Conservation (phyloP, 2,329 filamentous ascomycete genomes). For the Pyricularia grisea region DNA sequence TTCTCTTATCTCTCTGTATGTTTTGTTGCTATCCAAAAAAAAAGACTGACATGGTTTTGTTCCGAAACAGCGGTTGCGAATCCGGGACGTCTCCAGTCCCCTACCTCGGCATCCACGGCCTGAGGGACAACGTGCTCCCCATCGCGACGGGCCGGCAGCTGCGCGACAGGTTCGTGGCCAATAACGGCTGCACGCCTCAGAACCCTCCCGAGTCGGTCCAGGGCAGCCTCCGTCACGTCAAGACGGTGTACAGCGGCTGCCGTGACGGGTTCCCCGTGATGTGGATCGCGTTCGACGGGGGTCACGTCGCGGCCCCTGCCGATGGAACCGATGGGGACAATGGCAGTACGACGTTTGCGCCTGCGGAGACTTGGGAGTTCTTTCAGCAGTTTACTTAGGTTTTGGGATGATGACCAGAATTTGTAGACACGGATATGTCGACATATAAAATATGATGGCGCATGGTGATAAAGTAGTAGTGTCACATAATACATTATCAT, state of each 20-base stretch:
- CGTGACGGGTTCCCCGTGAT: slow-evolving; percentile 19
- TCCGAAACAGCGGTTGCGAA: slow-evolving; percentile 1
- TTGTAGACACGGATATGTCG: too few relatives aligned
- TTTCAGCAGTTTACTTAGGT: background rate
- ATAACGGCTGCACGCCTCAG: slow-evolving; percentile 23
- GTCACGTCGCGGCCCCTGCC: slow-evolving; percentile 10
- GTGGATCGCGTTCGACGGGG: slow-evolving; percentile 22
- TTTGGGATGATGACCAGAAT: background rate
- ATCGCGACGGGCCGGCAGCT: slow-evolving; percentile 21
- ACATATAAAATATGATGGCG: too few relatives aligned
- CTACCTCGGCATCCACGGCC: slow-evolving; percentile 3
- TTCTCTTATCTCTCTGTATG: background rate
- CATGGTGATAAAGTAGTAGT: too few relatives aligned
- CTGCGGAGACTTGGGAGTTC: background rate
- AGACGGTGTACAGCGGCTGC: slow-evolving; percentile 18
- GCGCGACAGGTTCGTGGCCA: slow-evolving; percentile 25
- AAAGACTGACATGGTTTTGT: background rate
- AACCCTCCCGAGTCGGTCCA: background rate
- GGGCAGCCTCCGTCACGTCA: slow-evolving; percentile 11
- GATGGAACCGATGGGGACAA: background rate
- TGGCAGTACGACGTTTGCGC: background rate
- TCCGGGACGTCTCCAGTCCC: background rate
- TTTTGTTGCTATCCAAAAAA: background rate
- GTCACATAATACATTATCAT: too few relatives aligned
- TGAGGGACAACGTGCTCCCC: slow-evolving; percentile 20